A percentile compares a stretch with the other conserved stretches of the same genome.
Evolutionary conservation across 1,284 basidiomycete genomes (phyloP).

Genomic region (Moesziomyces antarcticus): DNA sequence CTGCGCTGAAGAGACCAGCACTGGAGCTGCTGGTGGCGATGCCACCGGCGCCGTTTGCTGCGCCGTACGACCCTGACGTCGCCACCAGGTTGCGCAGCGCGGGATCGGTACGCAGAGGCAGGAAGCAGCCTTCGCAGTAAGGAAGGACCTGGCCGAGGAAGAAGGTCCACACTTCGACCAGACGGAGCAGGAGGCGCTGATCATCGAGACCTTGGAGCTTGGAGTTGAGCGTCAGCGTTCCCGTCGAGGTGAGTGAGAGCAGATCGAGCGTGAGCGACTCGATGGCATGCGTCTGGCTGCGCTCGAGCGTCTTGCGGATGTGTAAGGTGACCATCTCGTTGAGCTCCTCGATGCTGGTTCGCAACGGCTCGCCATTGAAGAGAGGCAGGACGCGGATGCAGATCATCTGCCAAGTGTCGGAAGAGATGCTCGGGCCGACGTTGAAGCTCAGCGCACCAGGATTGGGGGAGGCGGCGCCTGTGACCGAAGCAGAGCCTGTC

Average conservation of each 20-base stretch:
- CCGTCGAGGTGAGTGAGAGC: slow-evolving; percentile 82
- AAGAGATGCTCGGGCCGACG: slow-evolving; percentile 27
- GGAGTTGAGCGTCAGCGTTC: slow-evolving; percentile 90
- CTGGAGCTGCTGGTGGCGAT: neutral
- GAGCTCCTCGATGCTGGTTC: slow-evolving; percentile 88
- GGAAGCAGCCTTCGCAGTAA: slow-evolving; percentile 78
- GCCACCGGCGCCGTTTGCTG: slow-evolving; percentile 4
- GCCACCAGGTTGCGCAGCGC: slow-evolving; percentile 52
- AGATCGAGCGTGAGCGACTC: slow-evolving; percentile 79
- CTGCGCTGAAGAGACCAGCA: slow-evolving; percentile 13
- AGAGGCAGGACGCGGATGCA: slow-evolving; percentile 87
- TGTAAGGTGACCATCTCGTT: slow-evolving; percentile 79
- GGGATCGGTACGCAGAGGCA: slow-evolving; percentile 68
- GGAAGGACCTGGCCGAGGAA: slow-evolving; percentile 93
- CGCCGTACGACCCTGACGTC: slow-evolving; percentile 10
- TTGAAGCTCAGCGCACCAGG: slow-evolving; percentile 21
- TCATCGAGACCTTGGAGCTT: slow-evolving; percentile 75
- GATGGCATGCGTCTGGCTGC: slow-evolving; percentile 69
- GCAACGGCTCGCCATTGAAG: slow-evolving; percentile 90
- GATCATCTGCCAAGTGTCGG: slow-evolving; percentile 76
- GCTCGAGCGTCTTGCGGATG: slow-evolving; percentile 72
- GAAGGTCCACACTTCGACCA: slow-evolving; percentile 91
- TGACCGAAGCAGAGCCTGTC: neutral
- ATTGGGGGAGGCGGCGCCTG: slow-evolving; percentile 26
- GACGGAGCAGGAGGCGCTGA: slow-evolving; percentile 77